Evolutionary conservation across 2,329 filamentous ascomycete genomes (phyloP), one percentile per base, ranked within the genome.

Genomic region (Apiospora koreana): DNA sequence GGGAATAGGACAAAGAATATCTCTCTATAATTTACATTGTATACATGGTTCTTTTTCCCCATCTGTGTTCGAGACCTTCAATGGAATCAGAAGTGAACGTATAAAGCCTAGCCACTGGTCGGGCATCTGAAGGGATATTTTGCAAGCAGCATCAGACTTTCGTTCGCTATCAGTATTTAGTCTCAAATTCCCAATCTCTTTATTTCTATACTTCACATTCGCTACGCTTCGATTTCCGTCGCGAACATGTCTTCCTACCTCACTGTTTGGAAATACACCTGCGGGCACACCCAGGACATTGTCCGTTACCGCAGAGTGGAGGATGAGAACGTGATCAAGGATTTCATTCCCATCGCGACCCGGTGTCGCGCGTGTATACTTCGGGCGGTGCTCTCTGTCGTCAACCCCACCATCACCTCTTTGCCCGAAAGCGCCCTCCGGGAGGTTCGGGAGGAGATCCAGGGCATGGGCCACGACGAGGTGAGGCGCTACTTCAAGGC

Each of bases 41-140:
- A 6, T n/a, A 14, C 0, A 0, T 12, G 0, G 2, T 8, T n/a
- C 9, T 9, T 38, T 62, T 38, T 18, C n/a, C 31, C 10, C 2
- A 6, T 38, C 14, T 2, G 21, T 31, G 16, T 21, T 35, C 50
- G 21, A 21, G 50, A 21, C 7, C 50, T 21, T 21, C 16, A 8
- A 5, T 58, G 4, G 28, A 35, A 3, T 35, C 28, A 21, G 14
- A 2, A 18, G 2, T 16, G 8, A 4, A n/a, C 10, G 7, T 62
- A 62, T 62, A 62, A 23, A 62, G 54, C 31, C 14, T 3, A 62
- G 18, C 50, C 45, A 25, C 50, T 35, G 28, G 25, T 35, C 50
- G 10, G 7, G 28, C 50, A 31, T 21, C 28, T 35, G 16, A 21
- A 21, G 7, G 8, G 14, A 58, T 31, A 35, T 9, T 3, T 14